Conservation (phyloP, 352 stramenopile species). For the Phytophthora cryptogea region DNA sequence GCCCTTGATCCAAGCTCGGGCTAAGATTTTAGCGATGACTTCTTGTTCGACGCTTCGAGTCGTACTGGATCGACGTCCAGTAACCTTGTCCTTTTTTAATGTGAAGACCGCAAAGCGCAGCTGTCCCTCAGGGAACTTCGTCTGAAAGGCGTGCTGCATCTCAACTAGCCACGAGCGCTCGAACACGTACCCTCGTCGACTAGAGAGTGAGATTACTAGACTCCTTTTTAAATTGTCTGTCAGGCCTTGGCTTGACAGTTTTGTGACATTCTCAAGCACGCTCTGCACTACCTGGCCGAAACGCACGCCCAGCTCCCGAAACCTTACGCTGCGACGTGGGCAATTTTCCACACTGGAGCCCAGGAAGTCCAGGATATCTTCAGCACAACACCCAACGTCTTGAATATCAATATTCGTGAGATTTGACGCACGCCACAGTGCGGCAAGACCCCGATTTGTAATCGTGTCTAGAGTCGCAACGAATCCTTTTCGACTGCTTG, state of each 20-base stretch:
- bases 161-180: constrained; percentile 35
- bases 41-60: constrained; percentile 33
- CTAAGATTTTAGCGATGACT: constrained; percentile 29
- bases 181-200: constrained; percentile 48
- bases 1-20: constrained; percentile 33
- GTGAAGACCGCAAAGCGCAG: constrained; percentile 44
- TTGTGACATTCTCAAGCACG: constrained; percentile 31
- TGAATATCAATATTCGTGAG: constrained; percentile 43
- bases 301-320: constrained; percentile 44
- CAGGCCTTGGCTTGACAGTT: not conserved
- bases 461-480: constrained; percentile 35
- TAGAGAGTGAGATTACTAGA: constrained; percentile 39
- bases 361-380: constrained; percentile 32
- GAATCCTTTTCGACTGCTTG: constrained; percentile 24
- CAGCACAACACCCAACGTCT: constrained; percentile 37
- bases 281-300: constrained; percentile 45
- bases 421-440: constrained; percentile 23
- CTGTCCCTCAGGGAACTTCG: constrained; percentile 14
- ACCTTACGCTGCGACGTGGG: constrained; percentile 14
- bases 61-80: constrained; percentile 12
- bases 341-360: not conserved
- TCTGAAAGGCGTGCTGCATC: constrained; percentile 27
- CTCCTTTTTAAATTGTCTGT: constrained; percentile 1
- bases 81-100: constrained; percentile 42
- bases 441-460: constrained; percentile 37